A percentile compares a stretch with the other conserved stretches of the same genome.
Evolutionary conservation across 2,329 filamentous ascomycete genomes (phyloP).

Genomic region (Achaetomium macrosporum): DNA sequence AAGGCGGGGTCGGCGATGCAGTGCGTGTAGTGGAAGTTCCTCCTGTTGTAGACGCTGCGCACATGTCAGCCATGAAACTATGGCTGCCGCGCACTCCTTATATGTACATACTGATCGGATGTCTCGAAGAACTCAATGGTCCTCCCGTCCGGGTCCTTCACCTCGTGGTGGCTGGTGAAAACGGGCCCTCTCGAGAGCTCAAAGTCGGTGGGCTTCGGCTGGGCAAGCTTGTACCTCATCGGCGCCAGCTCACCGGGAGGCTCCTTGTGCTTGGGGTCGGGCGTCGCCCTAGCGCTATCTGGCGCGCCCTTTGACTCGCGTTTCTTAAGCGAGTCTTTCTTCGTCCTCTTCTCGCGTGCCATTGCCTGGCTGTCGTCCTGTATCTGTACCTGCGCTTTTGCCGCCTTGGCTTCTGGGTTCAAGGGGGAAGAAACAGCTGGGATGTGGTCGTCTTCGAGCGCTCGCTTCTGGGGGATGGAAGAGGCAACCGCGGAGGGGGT

Average conservation of each 20-base stretch:
- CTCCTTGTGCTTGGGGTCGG: constrained; percentile 48
- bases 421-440: constrained; percentile 69
- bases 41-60: constrained; percentile 58
- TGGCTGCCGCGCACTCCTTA: background rate
- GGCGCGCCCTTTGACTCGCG: constrained; percentile 54
- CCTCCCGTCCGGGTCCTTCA: constrained; percentile 44
- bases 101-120: constrained; percentile 54
- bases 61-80: constrained; percentile 19
- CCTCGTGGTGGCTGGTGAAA: constrained; percentile 50
- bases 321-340: constrained; percentile 65
- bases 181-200: constrained; percentile 53
- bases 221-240: constrained; percentile 58
- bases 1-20: constrained; percentile 87
- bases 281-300: constrained; percentile 50
- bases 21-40: constrained; percentile 79
- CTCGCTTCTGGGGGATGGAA: constrained; percentile 58
- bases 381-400: constrained; percentile 28
- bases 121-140: constrained; percentile 56
- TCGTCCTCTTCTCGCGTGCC: constrained; percentile 48
- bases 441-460: constrained; percentile 62
- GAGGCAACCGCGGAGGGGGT: constrained; percentile 31
- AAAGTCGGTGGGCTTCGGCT: constrained; percentile 57
- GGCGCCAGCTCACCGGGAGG: constrained; percentile 44
- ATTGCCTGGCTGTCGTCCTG: constrained; percentile 32
- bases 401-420: constrained; percentile 54